Conservation (phyloP, 345 rosid genomes). For the Populus tremula region DNA sequence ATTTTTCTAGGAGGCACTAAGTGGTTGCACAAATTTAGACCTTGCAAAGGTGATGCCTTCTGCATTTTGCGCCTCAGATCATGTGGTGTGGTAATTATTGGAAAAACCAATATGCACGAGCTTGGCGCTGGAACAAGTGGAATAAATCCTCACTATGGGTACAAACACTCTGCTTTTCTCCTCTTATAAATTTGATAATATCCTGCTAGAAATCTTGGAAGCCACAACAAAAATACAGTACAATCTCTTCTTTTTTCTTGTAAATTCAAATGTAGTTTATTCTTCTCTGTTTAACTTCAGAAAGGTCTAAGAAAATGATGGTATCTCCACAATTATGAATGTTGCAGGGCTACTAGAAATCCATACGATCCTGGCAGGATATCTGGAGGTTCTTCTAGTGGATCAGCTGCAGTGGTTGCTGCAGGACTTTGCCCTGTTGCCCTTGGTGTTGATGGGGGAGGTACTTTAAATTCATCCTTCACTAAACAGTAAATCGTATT, state of each 20-base stretch:
- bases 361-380: constrained; percentile 50
- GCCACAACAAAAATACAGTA: neutral
- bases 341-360: constrained; percentile 51
- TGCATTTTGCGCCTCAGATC: constrained; percentile 54
- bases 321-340: neutral
- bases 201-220: neutral
- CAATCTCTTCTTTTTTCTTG: neutral
- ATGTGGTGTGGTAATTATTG: constrained; percentile 65
- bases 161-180: neutral
- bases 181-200: neutral
- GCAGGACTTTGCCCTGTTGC: constrained; percentile 74
- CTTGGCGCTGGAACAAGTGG: constrained; percentile 81
- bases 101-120: constrained; percentile 83
- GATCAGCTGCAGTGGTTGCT: constrained; percentile 74
- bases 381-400: constrained; percentile 72
- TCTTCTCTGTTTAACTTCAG: neutral
- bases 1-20: constrained; percentile 58
- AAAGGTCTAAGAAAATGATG: neutral
- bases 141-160: constrained; percentile 79
- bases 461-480: constrained; percentile 25
- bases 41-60: constrained; percentile 51
- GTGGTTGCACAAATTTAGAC: constrained; percentile 63
- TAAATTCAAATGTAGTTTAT: neutral
- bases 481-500: neutral
- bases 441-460: constrained; percentile 87